Evolutionary conservation across 148 eudicot species (phyloP).

Genomic region (Rhododendron griersonianum): DNA sequence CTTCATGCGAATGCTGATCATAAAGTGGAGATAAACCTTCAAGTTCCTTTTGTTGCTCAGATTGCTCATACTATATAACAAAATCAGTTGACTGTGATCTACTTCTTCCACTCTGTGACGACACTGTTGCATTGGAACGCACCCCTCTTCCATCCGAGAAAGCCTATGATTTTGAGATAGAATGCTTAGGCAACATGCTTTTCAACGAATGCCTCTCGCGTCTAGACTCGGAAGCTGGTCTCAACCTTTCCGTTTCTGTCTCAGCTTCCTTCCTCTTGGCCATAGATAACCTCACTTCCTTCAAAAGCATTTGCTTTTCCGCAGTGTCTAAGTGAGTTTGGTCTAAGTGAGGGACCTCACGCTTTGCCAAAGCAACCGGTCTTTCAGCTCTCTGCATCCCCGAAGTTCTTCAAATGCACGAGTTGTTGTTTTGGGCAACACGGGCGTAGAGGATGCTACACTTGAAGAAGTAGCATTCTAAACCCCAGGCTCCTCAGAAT

Average conservation of each 20-base stretch:
- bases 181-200: conserved; percentile 59
- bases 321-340: conserved; percentile 30
- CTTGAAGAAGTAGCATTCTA: too few relatives aligned
- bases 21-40: conserved; percentile 22
- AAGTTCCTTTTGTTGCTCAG: conserved; percentile 30
- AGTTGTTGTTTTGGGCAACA: too few relatives aligned
- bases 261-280: conserved; percentile 54
- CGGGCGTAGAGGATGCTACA: too few relatives aligned
- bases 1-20: conserved; percentile 29
- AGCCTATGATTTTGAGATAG: conserved; percentile 32
- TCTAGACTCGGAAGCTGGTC: conserved; percentile 44
- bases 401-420: too few relatives aligned
- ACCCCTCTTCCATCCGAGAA: conserved; percentile 22
- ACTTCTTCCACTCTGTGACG: conserved; percentile 17
- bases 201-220: conserved; percentile 53
- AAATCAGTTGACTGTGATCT: conserved; percentile 21
- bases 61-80: conserved; percentile 31
- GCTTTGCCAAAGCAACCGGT: too few relatives aligned
- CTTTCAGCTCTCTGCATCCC: too few relatives aligned
- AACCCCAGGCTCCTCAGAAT: too few relatives aligned
- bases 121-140: conserved; percentile 16
- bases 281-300: conserved; percentile 61
- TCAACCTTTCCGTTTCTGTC: conserved; percentile 37
- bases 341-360: conserved; percentile 20
- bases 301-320: conserved; percentile 56